These are phyloP conservation scores for Euphorbia lathyris DNA, from an alignment of 345 rosid species.

Conservation along the genomic window DNA sequence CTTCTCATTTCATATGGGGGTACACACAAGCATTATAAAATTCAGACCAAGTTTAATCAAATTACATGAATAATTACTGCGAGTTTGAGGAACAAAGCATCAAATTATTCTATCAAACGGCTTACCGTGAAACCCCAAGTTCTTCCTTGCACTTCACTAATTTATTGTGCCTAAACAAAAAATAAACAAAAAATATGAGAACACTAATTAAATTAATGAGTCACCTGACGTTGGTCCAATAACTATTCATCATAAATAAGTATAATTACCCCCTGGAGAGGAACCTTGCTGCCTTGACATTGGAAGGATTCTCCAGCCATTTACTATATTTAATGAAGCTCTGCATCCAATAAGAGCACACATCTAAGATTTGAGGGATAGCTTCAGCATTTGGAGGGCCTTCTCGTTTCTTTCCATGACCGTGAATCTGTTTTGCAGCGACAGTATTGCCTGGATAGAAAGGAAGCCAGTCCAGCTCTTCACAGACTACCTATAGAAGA, in stretches of 20 bases:
- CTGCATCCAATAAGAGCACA: constrained; percentile 92
- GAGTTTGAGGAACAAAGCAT: constrained; percentile 2
- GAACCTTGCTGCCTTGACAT: constrained; percentile 83
- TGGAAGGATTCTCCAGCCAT: constrained; percentile 88
- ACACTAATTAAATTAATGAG: constrained; percentile 10
- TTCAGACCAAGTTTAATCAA: background rate
- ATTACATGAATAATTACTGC: background rate
- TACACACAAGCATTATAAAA: background rate
- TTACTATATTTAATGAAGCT: constrained; percentile 90
- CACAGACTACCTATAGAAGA: constrained; percentile 76
- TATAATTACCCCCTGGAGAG: constrained; percentile 74
- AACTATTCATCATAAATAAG: constrained; percentile 11
- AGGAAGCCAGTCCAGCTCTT: constrained; percentile 93
- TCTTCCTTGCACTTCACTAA: constrained; percentile 69
- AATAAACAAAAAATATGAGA: constrained; percentile 16
- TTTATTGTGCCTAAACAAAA: constrained; percentile 67
- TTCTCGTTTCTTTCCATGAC: constrained; percentile 55
- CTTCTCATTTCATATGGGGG: background rate
- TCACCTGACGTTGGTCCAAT: constrained; percentile 1
- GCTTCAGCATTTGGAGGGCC: constrained; percentile 75
- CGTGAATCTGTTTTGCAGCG: constrained; percentile 43
- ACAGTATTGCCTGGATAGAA: constrained; percentile 53
- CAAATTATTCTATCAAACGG: constrained; percentile 12
- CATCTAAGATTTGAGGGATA: constrained; percentile 58
- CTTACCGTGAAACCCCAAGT: constrained; percentile 62